These are phyloP conservation scores for Clavispora phyllophila DNA, from an alignment of 805 yeast species.

Conservation along the genomic window DNA sequence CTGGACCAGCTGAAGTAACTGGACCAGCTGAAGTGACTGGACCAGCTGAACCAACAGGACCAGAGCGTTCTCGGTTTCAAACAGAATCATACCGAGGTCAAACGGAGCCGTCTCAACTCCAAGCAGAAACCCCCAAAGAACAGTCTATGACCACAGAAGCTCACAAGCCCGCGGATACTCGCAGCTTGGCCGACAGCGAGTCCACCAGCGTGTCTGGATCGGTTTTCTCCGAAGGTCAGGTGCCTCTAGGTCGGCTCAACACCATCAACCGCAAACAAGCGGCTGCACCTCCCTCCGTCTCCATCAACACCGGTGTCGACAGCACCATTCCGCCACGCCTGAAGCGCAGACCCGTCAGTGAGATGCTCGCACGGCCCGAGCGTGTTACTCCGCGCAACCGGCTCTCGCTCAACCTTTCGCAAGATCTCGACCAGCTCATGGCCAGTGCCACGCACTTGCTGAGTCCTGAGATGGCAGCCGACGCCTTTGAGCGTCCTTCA, in stretches of 20 bases:
- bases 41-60: too few relatives aligned
- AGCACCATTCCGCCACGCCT: slow-evolving; percentile 37
- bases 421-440: slow-evolving; percentile 38
- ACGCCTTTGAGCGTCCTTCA: not conserved
- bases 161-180: slow-evolving; percentile 8
- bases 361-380: slow-evolving; percentile 5
- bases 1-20: too few relatives aligned
- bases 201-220: slow-evolving; percentile 6
- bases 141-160: too few relatives aligned
- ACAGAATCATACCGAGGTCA: too few relatives aligned
- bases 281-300: slow-evolving; percentile 22
- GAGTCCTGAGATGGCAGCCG: not conserved
- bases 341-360: slow-evolving; percentile 33
- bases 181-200: slow-evolving; percentile 5
- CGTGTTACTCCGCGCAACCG: slow-evolving; percentile 9
- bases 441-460: slow-evolving; percentile 21
- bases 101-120: too few relatives aligned
- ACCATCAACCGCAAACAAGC: slow-evolving; percentile 12
- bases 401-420: slow-evolving; percentile 25
- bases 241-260: slow-evolving; percentile 18
- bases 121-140: too few relatives aligned
- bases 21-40: too few relatives aligned
- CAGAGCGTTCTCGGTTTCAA: too few relatives aligned
- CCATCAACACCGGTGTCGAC: slow-evolving; percentile 32
- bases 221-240: slow-evolving; percentile 10